These are phyloP conservation scores for Ogataea angusta DNA, from an alignment of 805 yeast genomes.

Conservation along the genomic window DNA sequence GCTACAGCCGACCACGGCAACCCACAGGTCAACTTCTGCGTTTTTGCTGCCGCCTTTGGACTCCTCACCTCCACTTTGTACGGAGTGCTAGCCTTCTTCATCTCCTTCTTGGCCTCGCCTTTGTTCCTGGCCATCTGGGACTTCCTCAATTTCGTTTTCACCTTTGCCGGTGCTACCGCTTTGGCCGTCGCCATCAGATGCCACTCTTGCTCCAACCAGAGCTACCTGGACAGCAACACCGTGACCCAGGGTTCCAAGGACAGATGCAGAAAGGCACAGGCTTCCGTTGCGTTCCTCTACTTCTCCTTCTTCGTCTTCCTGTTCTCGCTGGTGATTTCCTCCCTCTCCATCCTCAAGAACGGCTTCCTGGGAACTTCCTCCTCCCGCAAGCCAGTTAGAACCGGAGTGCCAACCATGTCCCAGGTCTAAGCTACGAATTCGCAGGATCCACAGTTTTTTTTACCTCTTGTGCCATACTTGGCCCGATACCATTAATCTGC, in stretches of 20 bases:
- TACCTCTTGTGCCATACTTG: conserved; percentile 3
- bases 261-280: conserved; percentile 96
- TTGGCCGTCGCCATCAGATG: conserved; percentile 85
- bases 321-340: conserved; percentile 54
- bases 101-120: conserved; percentile 86
- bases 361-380: conserved; percentile 56
- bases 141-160: conserved; percentile 85
- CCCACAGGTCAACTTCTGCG: conserved; percentile 85
- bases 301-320: conserved; percentile 76
- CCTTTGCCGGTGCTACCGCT: conserved; percentile 93
- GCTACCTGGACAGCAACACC: conserved; percentile 61
- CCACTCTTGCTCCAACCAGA: conserved; percentile 77
- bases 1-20: conserved; percentile 52
- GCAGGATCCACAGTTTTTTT: conserved; percentile 25
- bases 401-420: conserved; percentile 87
- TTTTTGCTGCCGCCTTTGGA: conserved; percentile 87
- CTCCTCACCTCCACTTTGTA: conserved; percentile 75
- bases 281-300: conserved; percentile 76
- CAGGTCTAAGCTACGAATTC: conserved; percentile 51
- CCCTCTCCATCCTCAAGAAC: conserved; percentile 47
- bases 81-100: conserved; percentile 73
- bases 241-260: conserved; percentile 72
- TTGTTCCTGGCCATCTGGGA: conserved; percentile 69
- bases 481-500: conserved; percentile 8
- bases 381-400: conserved; percentile 54